Conservation (phyloP, 192 early-diverging fungal species). For the Linnemannia exigua region DNA sequence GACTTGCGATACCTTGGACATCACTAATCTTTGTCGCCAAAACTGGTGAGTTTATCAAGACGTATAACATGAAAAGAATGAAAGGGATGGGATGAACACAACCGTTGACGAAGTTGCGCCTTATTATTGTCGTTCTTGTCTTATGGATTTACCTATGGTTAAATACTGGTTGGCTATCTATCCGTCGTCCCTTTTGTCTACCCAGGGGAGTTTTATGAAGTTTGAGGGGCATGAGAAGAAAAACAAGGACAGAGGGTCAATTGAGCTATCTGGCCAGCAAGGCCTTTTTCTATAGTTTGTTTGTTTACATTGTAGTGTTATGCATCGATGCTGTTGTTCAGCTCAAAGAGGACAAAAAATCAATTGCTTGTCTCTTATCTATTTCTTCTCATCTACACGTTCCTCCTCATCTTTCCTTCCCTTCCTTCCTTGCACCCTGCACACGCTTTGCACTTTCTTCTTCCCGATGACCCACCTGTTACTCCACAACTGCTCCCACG, state of each 20-base stretch:
- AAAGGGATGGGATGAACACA: neutral
- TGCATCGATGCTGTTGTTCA: neutral
- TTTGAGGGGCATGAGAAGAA: neutral
- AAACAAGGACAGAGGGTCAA: neutral
- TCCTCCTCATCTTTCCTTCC: neutral
- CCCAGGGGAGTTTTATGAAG: neutral
- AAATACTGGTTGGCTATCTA: neutral
- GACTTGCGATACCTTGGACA: neutral
- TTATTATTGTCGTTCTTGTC: neutral
- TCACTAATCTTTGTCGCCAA: neutral
- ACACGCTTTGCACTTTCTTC: neutral
- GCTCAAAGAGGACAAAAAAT: neutral
- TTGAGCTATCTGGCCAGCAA: neutral
- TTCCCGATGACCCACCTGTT: neutral
- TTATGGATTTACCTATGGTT: neutral
- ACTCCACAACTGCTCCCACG: constrained; percentile 3
- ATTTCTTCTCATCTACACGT: neutral
- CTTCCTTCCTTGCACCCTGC: neutral
- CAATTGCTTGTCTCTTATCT: neutral
- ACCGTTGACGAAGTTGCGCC: neutral
- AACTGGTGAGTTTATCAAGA: constrained; percentile 6
- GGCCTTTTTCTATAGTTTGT: neutral
- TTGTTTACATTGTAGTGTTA: neutral
- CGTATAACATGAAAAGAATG: neutral
- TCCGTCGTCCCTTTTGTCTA: neutral